Percentiles rank a stretch among this genome's conserved stretches.
These are phyloP conservation scores for Pichia kudriavzevii DNA, from an alignment of 1,139 yeast species.

Conservation along the genomic window DNA sequence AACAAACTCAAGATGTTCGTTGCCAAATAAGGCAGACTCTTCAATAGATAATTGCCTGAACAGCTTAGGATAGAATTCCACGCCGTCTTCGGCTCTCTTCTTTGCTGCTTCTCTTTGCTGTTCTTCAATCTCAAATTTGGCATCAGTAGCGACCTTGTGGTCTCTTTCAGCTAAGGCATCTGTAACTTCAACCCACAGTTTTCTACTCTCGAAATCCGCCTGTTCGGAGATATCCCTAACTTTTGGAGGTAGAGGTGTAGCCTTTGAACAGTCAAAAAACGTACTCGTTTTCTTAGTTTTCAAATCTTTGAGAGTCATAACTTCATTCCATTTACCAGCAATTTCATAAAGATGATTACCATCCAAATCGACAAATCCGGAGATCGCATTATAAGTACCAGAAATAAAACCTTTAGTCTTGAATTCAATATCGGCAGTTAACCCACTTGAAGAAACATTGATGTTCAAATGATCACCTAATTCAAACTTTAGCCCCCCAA, in stretches of 20 bases:
- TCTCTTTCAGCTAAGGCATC: slow-evolving; percentile 69
- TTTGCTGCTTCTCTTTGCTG: slow-evolving; percentile 70
- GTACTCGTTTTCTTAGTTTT: slow-evolving; percentile 28
- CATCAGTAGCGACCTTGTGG: slow-evolving; percentile 79
- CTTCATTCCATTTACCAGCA: slow-evolving; percentile 90
- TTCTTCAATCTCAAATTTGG: slow-evolving; percentile 79
- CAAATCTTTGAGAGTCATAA: slow-evolving; percentile 59
- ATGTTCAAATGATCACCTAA: slow-evolving; percentile 85
- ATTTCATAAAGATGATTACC: slow-evolving; percentile 58
- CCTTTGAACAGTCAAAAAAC: slow-evolving; percentile 56
- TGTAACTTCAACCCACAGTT: slow-evolving; percentile 74
- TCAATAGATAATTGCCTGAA: slow-evolving; percentile 42
- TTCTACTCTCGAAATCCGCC: slow-evolving; percentile 72
- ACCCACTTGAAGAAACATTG: slow-evolving; percentile 52
- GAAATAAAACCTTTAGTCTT: slow-evolving; percentile 91
- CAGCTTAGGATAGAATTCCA: slow-evolving; percentile 70
- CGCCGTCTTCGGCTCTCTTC: slow-evolving; percentile 68
- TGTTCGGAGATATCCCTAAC: slow-evolving; percentile 79
- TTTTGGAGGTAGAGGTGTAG: slow-evolving; percentile 49
- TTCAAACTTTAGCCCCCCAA: slow-evolving; percentile 85
- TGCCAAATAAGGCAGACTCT: slow-evolving; percentile 30
- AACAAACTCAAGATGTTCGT: slow-evolving; percentile 50
- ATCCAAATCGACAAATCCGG: slow-evolving; percentile 57
- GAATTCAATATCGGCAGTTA: slow-evolving; percentile 80
- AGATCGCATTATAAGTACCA: slow-evolving; percentile 86